Conservation (phyloP, 345 rosid species). For the Adansonia digitata region DNA sequence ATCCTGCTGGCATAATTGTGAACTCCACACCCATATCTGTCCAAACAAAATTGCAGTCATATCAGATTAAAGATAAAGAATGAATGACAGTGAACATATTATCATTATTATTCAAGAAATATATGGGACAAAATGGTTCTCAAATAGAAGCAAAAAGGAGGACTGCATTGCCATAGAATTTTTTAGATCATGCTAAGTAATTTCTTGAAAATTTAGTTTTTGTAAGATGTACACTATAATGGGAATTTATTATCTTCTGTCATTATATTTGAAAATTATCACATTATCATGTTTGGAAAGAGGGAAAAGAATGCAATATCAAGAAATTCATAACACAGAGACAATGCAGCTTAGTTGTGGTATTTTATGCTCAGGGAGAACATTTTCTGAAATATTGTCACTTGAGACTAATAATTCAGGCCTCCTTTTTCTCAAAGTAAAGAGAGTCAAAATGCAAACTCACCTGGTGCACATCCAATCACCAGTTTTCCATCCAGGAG, state of each 20-base stretch:
- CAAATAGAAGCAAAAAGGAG: neutral
- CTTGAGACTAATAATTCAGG: neutral
- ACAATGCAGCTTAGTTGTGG: neutral
- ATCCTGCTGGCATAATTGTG: constrained; percentile 92
- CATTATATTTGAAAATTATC: neutral
- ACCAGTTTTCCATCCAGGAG: constrained; percentile 91
- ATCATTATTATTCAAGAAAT: neutral
- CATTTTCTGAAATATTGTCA: too few species aligned
- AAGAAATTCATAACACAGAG: neutral
- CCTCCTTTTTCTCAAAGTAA: neutral
- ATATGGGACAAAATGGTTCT: neutral
- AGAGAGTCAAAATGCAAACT: constrained; percentile 5
- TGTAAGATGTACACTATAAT: too few species aligned
- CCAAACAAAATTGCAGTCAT: constrained; percentile 2
- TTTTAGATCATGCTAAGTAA: neutral
- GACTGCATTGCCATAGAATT: neutral
- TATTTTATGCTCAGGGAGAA: neutral
- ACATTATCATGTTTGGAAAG: neutral
- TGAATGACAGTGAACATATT: neutral
- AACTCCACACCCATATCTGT: constrained; percentile 66
- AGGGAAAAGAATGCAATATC: neutral
- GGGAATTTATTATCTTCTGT: neutral
- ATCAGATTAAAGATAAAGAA: neutral
- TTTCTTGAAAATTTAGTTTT: too few species aligned
- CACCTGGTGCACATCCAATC: constrained; percentile 90